A percentile compares a stretch with the other conserved stretches of the same genome.
These are phyloP conservation scores for Annulohypoxylon moriforme DNA, from an alignment of 495 filamentous ascomycete genomes.

Conservation along the genomic window DNA sequence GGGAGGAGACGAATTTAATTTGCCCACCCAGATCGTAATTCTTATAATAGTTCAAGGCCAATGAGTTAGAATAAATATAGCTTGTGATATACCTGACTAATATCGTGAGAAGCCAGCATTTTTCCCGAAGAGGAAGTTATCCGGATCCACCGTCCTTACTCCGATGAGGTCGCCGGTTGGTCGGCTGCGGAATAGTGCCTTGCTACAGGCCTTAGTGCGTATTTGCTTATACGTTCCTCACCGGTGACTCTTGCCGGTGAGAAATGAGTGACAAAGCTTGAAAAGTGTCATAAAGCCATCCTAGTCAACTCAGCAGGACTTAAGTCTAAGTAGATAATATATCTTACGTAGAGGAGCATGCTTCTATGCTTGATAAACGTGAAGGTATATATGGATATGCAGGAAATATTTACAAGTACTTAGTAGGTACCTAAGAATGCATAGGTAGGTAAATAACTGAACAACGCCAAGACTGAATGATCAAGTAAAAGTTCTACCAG, in stretches of 20 bases:
- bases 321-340: background rate
- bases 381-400: too few species aligned
- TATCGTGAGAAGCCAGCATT: background rate
- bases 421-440: too few species aligned
- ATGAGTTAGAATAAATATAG: conserved; percentile 8
- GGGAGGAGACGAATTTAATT: too few species aligned
- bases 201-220: background rate
- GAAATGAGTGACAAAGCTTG: background rate
- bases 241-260: conserved; percentile 38
- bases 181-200: background rate
- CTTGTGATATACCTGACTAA: background rate
- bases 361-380: background rate
- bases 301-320: too few species aligned
- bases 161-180: conserved; percentile 7
- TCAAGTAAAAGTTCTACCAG: too few species aligned
- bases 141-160: conserved; percentile 15
- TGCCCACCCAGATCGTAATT: too few species aligned
- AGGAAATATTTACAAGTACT: too few species aligned
- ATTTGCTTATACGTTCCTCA: background rate
- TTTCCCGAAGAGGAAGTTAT: conserved; percentile 19
- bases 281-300: background rate
- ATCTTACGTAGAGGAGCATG: background rate
- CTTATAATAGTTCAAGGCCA: too few species aligned
- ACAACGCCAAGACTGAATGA: too few species aligned
- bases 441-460: too few species aligned